These are phyloP conservation scores for Plasmodium relictum DNA, from an alignment of 169 alveolate species.

Conservation along the genomic window DNA sequence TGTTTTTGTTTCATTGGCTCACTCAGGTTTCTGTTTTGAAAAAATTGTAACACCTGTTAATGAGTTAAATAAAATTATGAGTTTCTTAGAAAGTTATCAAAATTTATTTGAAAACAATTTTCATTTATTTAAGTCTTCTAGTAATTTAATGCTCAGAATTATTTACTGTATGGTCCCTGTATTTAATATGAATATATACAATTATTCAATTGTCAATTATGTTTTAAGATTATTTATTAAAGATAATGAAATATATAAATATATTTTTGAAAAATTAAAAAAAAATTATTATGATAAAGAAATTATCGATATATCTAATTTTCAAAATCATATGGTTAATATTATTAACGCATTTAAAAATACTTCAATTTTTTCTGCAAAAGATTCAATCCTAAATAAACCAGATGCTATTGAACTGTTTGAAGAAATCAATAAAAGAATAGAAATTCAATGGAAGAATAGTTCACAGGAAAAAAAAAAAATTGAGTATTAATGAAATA, in stretches of 20 bases:
- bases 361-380: constrained; percentile 66
- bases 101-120: constrained; percentile 51
- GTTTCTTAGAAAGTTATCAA: constrained; percentile 32
- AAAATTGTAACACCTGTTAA: constrained; percentile 70
- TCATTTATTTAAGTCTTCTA: constrained; percentile 34
- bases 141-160: constrained; percentile 70
- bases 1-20: constrained; percentile 71
- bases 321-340: constrained; percentile 67
- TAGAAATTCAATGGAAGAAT: constrained; percentile 25
- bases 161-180: constrained; percentile 77
- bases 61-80: constrained; percentile 62
- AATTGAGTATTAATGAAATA: background rate
- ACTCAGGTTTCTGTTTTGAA: constrained; percentile 76
- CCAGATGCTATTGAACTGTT: constrained; percentile 39
- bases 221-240: constrained; percentile 39
- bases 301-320: constrained; percentile 59
- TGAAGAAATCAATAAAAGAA: constrained; percentile 37
- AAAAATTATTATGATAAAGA: constrained; percentile 53
- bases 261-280: constrained; percentile 39
- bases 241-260: constrained; percentile 58
- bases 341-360: constrained; percentile 74
- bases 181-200: constrained; percentile 71
- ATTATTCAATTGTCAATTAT: constrained; percentile 73
- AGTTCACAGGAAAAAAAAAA: background rate
- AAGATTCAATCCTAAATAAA: constrained; percentile 40